Percentiles rank a stretch among this genome's conserved stretches.
Conservation (phyloP, 2,329 filamentous ascomycete genomes). For the Epichloe festucae region DNA sequence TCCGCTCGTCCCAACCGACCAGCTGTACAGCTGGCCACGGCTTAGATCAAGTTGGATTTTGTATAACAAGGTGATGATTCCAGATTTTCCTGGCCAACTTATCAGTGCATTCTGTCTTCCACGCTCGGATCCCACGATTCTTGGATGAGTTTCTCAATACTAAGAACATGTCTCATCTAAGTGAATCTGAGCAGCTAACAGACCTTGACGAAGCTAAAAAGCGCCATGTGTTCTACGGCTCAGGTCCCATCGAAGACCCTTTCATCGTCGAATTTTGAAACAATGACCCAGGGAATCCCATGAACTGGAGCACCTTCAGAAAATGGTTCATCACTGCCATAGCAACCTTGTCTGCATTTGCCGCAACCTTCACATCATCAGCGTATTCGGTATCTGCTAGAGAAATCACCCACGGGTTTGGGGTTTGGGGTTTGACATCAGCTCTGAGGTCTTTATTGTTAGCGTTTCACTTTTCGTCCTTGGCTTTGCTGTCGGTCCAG, state of each 20-base stretch:
- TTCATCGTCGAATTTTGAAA: background rate
- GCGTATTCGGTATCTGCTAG: background rate
- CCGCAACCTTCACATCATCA: background rate
- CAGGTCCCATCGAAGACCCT: background rate
- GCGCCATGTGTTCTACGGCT: background rate
- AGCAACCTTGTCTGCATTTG: background rate
- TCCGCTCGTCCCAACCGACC: background rate
- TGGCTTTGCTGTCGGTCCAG: constrained; percentile 41
- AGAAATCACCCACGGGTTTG: constrained; percentile 51
- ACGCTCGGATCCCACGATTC: background rate
- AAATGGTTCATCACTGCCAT: constrained; percentile 1
- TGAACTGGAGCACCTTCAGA: background rate
- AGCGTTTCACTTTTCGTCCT: constrained; percentile 47
- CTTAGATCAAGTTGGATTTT: background rate
- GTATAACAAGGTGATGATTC: background rate
- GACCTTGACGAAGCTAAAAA: background rate
- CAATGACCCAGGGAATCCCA: background rate
- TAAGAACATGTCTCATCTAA: background rate
- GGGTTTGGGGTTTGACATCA: constrained; percentile 58
- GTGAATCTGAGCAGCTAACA: background rate
- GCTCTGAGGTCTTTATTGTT: constrained; percentile 58
- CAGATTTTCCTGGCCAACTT: background rate
- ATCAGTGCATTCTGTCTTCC: background rate
- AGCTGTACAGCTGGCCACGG: background rate
- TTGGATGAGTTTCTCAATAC: background rate